A percentile compares a stretch with the other conserved stretches of the same genome.
phyloP scores from a whole-genome alignment of 1,284 basidiomycete species.

The Flammula alnicola region DNA sequence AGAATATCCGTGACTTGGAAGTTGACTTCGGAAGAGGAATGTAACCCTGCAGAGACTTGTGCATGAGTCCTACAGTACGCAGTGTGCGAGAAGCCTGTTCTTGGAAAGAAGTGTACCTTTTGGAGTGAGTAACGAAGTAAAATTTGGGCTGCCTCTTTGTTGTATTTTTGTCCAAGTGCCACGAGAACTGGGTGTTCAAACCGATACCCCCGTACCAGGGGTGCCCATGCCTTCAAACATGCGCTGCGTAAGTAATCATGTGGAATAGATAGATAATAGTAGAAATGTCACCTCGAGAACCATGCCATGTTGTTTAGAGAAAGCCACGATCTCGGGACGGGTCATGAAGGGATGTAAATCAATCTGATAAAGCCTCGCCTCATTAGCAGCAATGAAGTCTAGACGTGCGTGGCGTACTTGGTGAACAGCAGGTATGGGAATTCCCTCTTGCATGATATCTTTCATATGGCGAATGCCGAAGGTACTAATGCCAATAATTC shows the following conservation, averaged over 20 bases:
- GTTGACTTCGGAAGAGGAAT: slow-evolving; percentile 67
- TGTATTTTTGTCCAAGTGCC: slow-evolving; percentile 52
- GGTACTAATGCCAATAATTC: slow-evolving; percentile 73
- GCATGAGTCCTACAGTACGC: neutral
- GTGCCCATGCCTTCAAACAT: slow-evolving; percentile 52
- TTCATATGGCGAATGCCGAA: slow-evolving; percentile 71
- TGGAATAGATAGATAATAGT: slow-evolving; percentile 4
- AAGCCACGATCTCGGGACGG: slow-evolving; percentile 63
- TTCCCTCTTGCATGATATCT: slow-evolving; percentile 57
- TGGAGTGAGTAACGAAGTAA: slow-evolving; percentile 80
- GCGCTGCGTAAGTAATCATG: slow-evolving; percentile 11
- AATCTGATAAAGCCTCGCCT: slow-evolving; percentile 39
- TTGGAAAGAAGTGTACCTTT: slow-evolving; percentile 56
- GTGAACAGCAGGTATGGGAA: slow-evolving; percentile 62
- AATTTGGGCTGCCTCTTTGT: slow-evolving; percentile 68
- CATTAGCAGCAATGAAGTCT: neutral
- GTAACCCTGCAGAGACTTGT: slow-evolving; percentile 43
- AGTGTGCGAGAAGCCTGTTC: no score
- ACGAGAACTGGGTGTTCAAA: slow-evolving; percentile 53
- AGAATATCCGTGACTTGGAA: slow-evolving; percentile 55
- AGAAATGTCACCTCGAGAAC: slow-evolving; percentile 59
- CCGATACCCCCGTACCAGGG: slow-evolving; percentile 54
- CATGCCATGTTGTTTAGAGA: slow-evolving; percentile 63
- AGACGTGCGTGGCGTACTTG: slow-evolving; percentile 52
- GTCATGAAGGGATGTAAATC: slow-evolving; percentile 80